These are phyloP conservation scores for Ophiocordyceps australis DNA, from an alignment of 2,329 filamentous ascomycete genomes.

Conservation along the genomic window DNA sequence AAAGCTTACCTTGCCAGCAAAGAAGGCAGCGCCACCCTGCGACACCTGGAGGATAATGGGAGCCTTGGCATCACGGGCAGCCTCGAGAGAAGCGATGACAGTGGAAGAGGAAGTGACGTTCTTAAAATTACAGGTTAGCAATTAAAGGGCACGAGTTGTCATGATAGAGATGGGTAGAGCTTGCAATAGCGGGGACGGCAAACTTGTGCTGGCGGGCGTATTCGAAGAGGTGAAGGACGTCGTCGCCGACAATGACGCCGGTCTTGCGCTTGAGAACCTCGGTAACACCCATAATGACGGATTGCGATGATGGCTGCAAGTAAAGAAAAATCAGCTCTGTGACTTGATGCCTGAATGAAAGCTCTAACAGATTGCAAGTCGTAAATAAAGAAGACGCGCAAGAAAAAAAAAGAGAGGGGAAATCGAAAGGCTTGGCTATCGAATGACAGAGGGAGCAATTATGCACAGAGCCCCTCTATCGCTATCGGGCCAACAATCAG, in stretches of 20 bases:
- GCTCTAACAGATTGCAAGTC: too few relatives aligned
- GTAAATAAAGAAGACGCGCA: too few relatives aligned
- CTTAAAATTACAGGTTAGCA: constrained; percentile 5
- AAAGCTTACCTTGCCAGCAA: constrained; percentile 56
- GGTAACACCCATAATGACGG: constrained; percentile 17
- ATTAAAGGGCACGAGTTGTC: background rate
- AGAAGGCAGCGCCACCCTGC: constrained; percentile 86
- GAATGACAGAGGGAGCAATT: too few relatives aligned
- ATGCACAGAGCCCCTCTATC: too few relatives aligned
- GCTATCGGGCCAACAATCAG: too few relatives aligned
- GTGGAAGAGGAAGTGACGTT: constrained; percentile 87
- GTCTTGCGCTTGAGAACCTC: constrained; percentile 31
- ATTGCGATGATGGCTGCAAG: too few relatives aligned
- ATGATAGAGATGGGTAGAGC: constrained; percentile 1
- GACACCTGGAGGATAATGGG: constrained; percentile 89
- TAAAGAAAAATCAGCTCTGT: too few relatives aligned
- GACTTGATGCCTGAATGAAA: too few relatives aligned
- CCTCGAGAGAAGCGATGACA: constrained; percentile 70
- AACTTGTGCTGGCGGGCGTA: constrained; percentile 78
- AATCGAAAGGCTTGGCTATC: too few relatives aligned
- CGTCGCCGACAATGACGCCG: constrained; percentile 35
- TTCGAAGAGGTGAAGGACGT: constrained; percentile 55
- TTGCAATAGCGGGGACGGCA: constrained; percentile 63
- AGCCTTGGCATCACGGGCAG: constrained; percentile 77
- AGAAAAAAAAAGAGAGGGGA: too few relatives aligned